Evolutionary conservation across 2,329 filamentous ascomycete genomes (phyloP), one percentile per base, ranked within the genome.

Genomic region (Zasmidium cellare): DNA sequence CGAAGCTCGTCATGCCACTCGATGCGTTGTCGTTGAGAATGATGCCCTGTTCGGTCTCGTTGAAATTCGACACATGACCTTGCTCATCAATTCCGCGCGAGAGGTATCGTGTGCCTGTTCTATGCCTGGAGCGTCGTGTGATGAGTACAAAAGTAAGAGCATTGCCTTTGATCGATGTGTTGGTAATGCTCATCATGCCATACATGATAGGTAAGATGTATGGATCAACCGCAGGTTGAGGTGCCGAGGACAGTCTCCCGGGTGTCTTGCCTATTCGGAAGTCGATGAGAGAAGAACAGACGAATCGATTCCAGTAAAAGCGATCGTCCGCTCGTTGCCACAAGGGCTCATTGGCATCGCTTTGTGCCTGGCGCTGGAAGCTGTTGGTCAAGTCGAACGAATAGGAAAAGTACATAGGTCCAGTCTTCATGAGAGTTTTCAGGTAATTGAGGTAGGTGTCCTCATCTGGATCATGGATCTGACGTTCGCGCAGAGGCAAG

Each of bases 391-490:
- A 84, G 76, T 99, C 94, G 74, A 96, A 86, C 9, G 92, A 93
- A 80, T 99, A 99, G 57, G 94, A 97, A 71, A 97, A 99, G 82
- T 96, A 97, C 88, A 97, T 92, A 9, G 93, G 91, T 0, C 90
- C 90, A 12, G 85, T 87, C 73, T 89, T 89, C 67, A 99, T 83
- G 62, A 94, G 87, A 49, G 83, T 85, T 75, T 92, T 92, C 67
- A 99, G 84, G 54, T 97, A 82, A 51, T 81, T 77, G 55, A 97
- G 83, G 75, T 97, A 97, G 67, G 86, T 89, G 76, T 97, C 93
- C 80, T 99, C 94, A 73, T 99, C 94, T 46, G 88, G 86, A 71
- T 99, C 94, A 76, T 90, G 91, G 61, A 97, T 86, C 65, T 91
- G 88, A 65, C 91, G 89, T 77, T 97, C 94, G 75, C 92, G 91